Conservation (phyloP, 1,139 yeast species). For the Casaregolazyma lundiana region DNA sequence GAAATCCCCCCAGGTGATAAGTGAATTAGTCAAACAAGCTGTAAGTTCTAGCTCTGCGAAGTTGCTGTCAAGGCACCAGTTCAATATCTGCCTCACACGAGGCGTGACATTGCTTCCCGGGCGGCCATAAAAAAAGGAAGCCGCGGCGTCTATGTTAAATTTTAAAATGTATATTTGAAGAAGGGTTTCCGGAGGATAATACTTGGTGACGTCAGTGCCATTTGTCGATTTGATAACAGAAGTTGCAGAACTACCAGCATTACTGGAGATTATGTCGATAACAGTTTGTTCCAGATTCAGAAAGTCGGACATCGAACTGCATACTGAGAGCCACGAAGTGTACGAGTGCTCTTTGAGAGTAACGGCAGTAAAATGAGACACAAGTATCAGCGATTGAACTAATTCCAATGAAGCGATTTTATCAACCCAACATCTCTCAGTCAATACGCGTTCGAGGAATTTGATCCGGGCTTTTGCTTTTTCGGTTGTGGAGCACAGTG, state of each 20-base stretch:
- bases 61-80: neutral
- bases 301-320: neutral
- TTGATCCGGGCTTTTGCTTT: slow-evolving; percentile 41
- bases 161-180: neutral
- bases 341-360: neutral
- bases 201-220: slow-evolving; percentile 4
- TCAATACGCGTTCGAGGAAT: slow-evolving; percentile 45
- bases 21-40: neutral
- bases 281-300: slow-evolving; percentile 1
- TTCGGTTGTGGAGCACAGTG: slow-evolving; percentile 39
- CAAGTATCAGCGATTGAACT: slow-evolving; percentile 3
- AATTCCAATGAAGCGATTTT: neutral
- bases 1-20: neutral
- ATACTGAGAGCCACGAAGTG: neutral
- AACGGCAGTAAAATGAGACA: neutral
- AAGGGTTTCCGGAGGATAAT: neutral
- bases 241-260: neutral
- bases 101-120: neutral
- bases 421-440: slow-evolving; percentile 27
- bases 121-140: slow-evolving; percentile 1
- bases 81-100: neutral
- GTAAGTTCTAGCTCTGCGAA: neutral
- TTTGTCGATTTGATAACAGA: slow-evolving; percentile 1
- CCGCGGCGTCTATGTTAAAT: neutral
- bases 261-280: neutral